Conservation (phyloP, 768 basidiomycete genomes). For the Suillus clintonianus region DNA sequence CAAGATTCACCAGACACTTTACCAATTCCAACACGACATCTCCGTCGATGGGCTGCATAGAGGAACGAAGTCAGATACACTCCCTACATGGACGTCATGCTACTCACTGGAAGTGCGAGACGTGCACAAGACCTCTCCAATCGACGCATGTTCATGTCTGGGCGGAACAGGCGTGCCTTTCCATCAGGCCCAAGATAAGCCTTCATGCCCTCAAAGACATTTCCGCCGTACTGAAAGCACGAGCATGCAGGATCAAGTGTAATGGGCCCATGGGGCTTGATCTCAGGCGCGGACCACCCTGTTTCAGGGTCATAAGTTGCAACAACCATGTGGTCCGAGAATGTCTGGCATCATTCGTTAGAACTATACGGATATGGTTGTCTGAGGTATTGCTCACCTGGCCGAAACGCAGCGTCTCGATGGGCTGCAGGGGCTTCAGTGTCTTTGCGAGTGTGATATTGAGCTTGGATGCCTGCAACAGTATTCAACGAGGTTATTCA, state of each 20-base stretch:
- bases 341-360: constrained; percentile 37
- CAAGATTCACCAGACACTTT: constrained; percentile 68
- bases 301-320: constrained; percentile 58
- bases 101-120: constrained; percentile 68
- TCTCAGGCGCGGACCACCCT: constrained; percentile 74
- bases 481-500: neutral
- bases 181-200: constrained; percentile 76
- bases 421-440: constrained; percentile 52
- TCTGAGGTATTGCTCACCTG: constrained; percentile 39
- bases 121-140: constrained; percentile 69
- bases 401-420: constrained; percentile 57
- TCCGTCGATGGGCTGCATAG: constrained; percentile 42
- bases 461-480: constrained; percentile 56
- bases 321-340: constrained; percentile 80
- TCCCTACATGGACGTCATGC: neutral
- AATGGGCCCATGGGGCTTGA: constrained; percentile 69
- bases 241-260: constrained; percentile 56
- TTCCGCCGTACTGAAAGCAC: constrained; percentile 63
- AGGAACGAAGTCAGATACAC: neutral
- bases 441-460: constrained; percentile 45
- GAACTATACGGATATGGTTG: constrained; percentile 4
- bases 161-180: constrained; percentile 76
- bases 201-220: constrained; percentile 72
- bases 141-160: constrained; percentile 83
- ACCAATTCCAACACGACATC: constrained; percentile 51